phyloP scores from a whole-genome alignment of 2,329 filamentous ascomycete genomes.

The Chlorencoelia australis region DNA sequence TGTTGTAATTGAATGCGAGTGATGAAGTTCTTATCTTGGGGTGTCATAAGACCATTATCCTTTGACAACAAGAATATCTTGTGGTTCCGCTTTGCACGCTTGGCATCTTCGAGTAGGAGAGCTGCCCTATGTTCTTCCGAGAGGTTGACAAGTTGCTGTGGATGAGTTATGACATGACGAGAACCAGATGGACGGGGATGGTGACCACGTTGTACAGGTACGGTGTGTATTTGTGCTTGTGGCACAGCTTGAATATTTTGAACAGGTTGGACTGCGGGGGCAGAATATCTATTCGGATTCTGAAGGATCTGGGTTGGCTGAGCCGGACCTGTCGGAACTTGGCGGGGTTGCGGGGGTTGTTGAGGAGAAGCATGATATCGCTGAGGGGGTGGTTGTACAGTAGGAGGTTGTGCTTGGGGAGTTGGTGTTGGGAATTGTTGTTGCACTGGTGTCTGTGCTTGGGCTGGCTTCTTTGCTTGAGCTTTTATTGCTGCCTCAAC shows the following conservation, averaged over 20 bases:
- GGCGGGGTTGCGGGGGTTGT: constrained; percentile 21
- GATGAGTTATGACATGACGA: constrained; percentile 52
- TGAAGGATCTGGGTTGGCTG: constrained; percentile 69
- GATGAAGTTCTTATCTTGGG: constrained; percentile 98
- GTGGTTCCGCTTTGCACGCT: constrained; percentile 92
- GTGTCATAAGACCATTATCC: constrained; percentile 96
- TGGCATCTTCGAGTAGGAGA: constrained; percentile 83
- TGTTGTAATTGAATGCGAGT: constrained; percentile 96
- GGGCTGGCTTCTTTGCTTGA: constrained; percentile 45
- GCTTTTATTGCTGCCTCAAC: constrained; percentile 87
- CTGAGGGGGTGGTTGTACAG: constrained; percentile 16
- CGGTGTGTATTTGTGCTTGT: constrained; percentile 29
- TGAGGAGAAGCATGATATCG: constrained; percentile 17
- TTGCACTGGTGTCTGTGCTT: constrained; percentile 22
- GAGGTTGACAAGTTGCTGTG: constrained; percentile 65
- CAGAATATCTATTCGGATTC: constrained; percentile 65
- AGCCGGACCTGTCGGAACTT: constrained; percentile 35
- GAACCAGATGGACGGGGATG: constrained; percentile 29
- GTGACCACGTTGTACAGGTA: constrained; percentile 27
- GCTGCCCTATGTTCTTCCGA: constrained; percentile 76
- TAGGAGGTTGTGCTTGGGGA: constrained; percentile 10
- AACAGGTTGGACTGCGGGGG: constrained; percentile 38
- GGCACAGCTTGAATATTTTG: no score
- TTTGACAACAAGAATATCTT: constrained; percentile 91
- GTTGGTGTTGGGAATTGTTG: constrained; percentile 11